Evolutionary conservation across 2,329 filamentous ascomycete genomes (phyloP).

Genomic region (Exophiala bonariae): DNA sequence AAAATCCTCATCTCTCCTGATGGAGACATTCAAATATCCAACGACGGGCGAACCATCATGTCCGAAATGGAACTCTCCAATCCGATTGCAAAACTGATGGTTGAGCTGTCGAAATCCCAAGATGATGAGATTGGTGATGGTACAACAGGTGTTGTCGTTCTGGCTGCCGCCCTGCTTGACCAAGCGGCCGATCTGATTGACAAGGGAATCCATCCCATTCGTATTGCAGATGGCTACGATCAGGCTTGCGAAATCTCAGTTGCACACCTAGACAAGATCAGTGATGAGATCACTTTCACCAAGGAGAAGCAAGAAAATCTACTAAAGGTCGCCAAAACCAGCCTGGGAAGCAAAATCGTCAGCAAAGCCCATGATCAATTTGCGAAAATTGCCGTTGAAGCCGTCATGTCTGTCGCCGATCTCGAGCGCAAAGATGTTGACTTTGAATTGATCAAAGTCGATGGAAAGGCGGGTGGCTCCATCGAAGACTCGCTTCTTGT

Average conservation of each 20-base stretch:
- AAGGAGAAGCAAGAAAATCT: constrained; percentile 80
- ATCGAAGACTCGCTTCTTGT: constrained; percentile 93
- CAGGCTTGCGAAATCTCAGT: constrained; percentile 96
- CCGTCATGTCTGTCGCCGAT: constrained; percentile 93
- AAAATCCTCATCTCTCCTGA: constrained; percentile 99
- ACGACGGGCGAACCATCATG: constrained; percentile 96
- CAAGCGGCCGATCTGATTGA: constrained; percentile 97
- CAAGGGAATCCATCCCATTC: constrained; percentile 98
- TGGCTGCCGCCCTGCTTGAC: constrained; percentile 91
- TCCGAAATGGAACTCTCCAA: constrained; percentile 98
- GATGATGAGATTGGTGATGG: constrained; percentile 99
- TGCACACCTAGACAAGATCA: constrained; percentile 86
- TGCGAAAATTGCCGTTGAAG: constrained; percentile 93
- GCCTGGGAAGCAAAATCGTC: constrained; percentile 97
- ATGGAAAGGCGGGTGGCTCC: constrained; percentile 93
- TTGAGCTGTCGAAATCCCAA: constrained; percentile 96
- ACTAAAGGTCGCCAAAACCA: constrained; percentile 91
- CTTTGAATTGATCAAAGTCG: constrained; percentile 98
- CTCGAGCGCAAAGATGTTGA: constrained; percentile 95
- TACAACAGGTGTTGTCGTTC: constrained; percentile 94
- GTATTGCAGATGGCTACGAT: constrained; percentile 98
- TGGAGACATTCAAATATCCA: constrained; percentile 98
- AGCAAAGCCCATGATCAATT: constrained; percentile 99
- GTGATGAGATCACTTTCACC: constrained; percentile 84
- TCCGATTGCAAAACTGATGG: constrained; percentile 94